phyloP scores from a whole-genome alignment of 2,329 filamentous ascomycete genomes.

The Trichoderma atrobrunneum region DNA sequence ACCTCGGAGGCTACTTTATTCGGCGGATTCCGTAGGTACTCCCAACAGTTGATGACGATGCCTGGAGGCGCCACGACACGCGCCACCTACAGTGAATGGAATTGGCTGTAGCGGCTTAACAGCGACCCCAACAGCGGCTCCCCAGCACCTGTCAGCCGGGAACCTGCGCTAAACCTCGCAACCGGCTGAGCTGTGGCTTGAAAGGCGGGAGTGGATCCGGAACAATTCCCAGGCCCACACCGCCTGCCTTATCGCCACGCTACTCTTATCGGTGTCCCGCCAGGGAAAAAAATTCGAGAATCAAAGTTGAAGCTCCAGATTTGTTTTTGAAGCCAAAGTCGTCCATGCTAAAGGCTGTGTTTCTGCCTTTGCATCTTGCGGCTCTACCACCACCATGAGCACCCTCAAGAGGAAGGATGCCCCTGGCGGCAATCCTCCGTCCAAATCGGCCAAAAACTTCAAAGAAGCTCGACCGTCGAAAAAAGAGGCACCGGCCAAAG shows the following conservation, averaged over 20 bases:
- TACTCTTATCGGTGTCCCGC: slow-evolving; percentile 30
- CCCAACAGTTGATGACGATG: slow-evolving; percentile 17
- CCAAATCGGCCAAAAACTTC: slow-evolving; percentile 48
- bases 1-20: slow-evolving; percentile 6
- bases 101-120: not conserved
- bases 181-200: slow-evolving; percentile 3
- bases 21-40: not conserved
- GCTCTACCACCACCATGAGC: slow-evolving; percentile 46
- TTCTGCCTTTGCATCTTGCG: slow-evolving; percentile 18
- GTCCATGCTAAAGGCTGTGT: slow-evolving; percentile 8
- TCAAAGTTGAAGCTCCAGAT: slow-evolving; percentile 6
- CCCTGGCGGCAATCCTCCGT: slow-evolving; percentile 48
- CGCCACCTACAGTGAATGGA: not conserved
- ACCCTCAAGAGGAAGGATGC: slow-evolving; percentile 58
- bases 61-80: slow-evolving; percentile 15
- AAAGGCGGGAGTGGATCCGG: slow-evolving; percentile 17
- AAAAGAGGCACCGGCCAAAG: slow-evolving; percentile 34
- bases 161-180: not conserved
- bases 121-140: not conserved
- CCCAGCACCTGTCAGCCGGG: not conserved
- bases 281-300: slow-evolving; percentile 30
- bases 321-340: slow-evolving; percentile 10
- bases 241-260: slow-evolving; percentile 17
- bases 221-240: slow-evolving; percentile 22
- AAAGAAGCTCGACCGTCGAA: slow-evolving; percentile 49